These are phyloP conservation scores for Kodamaea derodonti DNA, from an alignment of 1,139 yeast genomes.

Conservation along the genomic window DNA sequence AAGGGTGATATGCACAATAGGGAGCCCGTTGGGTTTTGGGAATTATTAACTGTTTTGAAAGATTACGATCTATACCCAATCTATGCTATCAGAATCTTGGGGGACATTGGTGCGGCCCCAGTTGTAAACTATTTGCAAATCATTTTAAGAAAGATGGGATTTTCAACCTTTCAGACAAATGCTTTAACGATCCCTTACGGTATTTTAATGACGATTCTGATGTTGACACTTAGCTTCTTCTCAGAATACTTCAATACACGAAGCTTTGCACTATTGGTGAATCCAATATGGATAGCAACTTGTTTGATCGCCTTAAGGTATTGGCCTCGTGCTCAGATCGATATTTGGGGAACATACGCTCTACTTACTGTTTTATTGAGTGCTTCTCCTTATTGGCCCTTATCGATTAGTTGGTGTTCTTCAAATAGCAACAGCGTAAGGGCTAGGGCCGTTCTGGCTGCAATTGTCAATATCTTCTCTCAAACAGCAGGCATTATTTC, in stretches of 20 bases:
- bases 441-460: slow-evolving; percentile 21
- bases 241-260: slow-evolving; percentile 39
- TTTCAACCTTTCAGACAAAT: slow-evolving; percentile 52
- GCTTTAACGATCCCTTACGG: slow-evolving; percentile 51
- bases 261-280: slow-evolving; percentile 15
- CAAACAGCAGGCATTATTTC: slow-evolving; percentile 16
- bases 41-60: slow-evolving; percentile 34
- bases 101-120: slow-evolving; percentile 43
- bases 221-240: slow-evolving; percentile 36
- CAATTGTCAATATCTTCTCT: slow-evolving; percentile 20
- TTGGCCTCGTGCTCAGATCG: slow-evolving; percentile 17
- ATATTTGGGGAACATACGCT: slow-evolving; percentile 20
- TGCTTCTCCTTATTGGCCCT: slow-evolving; percentile 17
- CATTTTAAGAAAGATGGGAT: slow-evolving; percentile 50
- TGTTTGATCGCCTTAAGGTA: slow-evolving; percentile 15
- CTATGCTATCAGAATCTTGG: slow-evolving; percentile 47
- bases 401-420: slow-evolving; percentile 20
- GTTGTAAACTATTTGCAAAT: slow-evolving; percentile 49
- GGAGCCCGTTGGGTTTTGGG: slow-evolving; percentile 44
- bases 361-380: slow-evolving; percentile 18
- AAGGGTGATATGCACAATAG: slow-evolving; percentile 70
- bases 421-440: slow-evolving; percentile 19
- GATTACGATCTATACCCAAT: slow-evolving; percentile 59
- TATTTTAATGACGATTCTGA: slow-evolving; percentile 32
- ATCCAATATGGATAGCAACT: slow-evolving; percentile 18